Base-by-base conservation (phyloP, 257 asterid genomes). In the Pogostemon cablin region DNA sequence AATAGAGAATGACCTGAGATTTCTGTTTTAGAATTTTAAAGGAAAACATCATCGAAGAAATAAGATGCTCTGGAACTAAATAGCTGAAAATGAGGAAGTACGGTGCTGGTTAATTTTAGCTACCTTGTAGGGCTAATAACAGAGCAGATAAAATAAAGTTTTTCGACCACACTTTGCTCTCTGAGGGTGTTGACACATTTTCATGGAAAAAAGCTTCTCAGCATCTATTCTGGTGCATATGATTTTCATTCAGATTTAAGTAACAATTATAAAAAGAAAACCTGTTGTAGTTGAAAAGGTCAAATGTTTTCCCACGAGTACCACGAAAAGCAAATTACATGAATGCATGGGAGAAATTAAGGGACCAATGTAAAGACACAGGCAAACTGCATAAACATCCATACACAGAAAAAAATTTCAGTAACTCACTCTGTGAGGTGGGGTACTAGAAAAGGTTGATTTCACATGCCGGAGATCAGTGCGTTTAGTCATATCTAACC, bases 401-500 rank as follows among this genome's bases (percentile, higher is more conserved):
- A 66, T 39, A 69, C 39, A 32, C 1, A 20, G 43, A 5, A 35
- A 44, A 46, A 20, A 62, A 17, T 57, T 54, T 55, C 42, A 75
- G 69, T 6, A 55, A 84, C 96, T 83, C 84, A 93, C 97, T 77
- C 87, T 90, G 72, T 88, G 86, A 74, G 86, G 73, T 42, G 90
- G 92, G 42, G 93, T 88, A 75, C 79, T 90, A 50, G 86, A 77
- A 84, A 93, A 90, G 52, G 96, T 80, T 63, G 96, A 78, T 62
- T 77, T 90, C 41, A 87, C 96, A 74, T 90, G 98, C 77, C 86
- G 87, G 69, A 90, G 81, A 85, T 93, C 97, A 2, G 97, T 93
- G 72, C 98, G 93, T 61, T 93, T 90, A 42, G 88, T 87, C 97
- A 93, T 88, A 83, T 93, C 98, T 52, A 93, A 83, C 86, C 80